phyloP scores from a whole-genome alignment of 2,329 filamentous ascomycete genomes.

The Daldinia sp. region DNA sequence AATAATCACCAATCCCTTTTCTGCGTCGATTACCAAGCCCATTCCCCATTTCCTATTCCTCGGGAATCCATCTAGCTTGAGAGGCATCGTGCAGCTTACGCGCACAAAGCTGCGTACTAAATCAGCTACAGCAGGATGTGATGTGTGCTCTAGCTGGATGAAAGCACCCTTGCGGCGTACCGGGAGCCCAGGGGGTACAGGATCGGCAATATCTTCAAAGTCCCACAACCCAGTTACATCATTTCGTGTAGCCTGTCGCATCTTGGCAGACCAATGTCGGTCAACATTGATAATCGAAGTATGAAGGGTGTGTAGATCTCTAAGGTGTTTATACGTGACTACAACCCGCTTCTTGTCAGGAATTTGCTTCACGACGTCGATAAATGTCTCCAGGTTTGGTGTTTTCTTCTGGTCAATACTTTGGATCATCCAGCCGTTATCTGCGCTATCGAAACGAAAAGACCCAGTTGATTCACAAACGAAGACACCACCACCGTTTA shows the following conservation, averaged over 20 bases:
- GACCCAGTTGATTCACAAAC: constrained; percentile 95
- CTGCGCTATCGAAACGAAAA: constrained; percentile 90
- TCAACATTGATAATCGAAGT: constrained; percentile 93
- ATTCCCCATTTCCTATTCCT: constrained; percentile 94
- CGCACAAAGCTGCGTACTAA: constrained; percentile 95
- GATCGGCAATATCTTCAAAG: constrained; percentile 83
- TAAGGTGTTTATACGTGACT: constrained; percentile 93
- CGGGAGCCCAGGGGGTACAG: constrained; percentile 77
- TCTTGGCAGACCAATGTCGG: constrained; percentile 94
- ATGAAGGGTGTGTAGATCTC: constrained; percentile 92
- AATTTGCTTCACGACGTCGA: constrained; percentile 88
- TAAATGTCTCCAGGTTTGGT: constrained; percentile 85
- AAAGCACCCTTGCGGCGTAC: constrained; percentile 84
- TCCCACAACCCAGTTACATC: constrained; percentile 93
- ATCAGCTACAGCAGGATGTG: constrained; percentile 88
- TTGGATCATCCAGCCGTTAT: constrained; percentile 93
- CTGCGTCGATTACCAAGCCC: constrained; percentile 95
- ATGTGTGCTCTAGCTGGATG: constrained; percentile 88
- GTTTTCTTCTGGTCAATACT: constrained; percentile 92
- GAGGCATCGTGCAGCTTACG: constrained; percentile 88
- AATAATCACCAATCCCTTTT: constrained; percentile 92
- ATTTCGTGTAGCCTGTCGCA: constrained; percentile 91
- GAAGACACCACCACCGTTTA: constrained; percentile 79
- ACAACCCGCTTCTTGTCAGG: constrained; percentile 86
- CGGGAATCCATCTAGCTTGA: constrained; percentile 98